Evolutionary conservation across 129 eudicot genomes (phyloP).

Genomic region (Escallonia herrerae): DNA sequence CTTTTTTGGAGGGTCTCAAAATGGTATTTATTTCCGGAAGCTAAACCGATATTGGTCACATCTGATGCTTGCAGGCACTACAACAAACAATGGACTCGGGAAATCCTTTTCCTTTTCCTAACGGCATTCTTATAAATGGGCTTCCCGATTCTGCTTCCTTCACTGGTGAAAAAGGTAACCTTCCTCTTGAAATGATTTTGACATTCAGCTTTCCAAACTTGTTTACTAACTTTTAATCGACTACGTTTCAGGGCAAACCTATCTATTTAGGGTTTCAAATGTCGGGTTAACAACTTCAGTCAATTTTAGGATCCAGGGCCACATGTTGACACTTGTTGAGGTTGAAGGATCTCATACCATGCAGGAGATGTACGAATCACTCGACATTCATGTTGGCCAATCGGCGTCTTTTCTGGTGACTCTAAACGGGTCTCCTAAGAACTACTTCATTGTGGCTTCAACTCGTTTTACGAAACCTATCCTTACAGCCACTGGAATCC

Average conservation of each 20-base stretch:
- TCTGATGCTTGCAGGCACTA: conserved; percentile 27
- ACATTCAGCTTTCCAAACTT: not conserved
- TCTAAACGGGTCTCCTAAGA: conserved; percentile 31
- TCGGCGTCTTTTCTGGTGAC: conserved; percentile 64
- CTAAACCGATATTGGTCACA: too few relatives aligned
- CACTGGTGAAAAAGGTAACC: conserved; percentile 44
- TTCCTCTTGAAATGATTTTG: not conserved
- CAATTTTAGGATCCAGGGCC: conserved; percentile 71
- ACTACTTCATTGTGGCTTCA: conserved; percentile 70
- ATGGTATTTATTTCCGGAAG: too few relatives aligned
- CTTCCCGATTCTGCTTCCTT: conserved; percentile 31
- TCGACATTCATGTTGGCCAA: conserved; percentile 84
- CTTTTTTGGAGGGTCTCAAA: not conserved
- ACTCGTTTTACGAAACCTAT: conserved; percentile 56
- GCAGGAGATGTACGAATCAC: conserved; percentile 60
- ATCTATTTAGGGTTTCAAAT: conserved; percentile 79
- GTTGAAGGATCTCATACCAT: conserved; percentile 72
- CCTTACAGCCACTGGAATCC: conserved; percentile 48
- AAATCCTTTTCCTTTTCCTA: conserved; percentile 45
- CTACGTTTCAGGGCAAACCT: conserved; percentile 38
- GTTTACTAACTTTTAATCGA: not conserved
- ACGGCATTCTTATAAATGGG: conserved; percentile 70
- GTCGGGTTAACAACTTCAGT: conserved; percentile 59
- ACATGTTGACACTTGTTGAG: conserved; percentile 51
- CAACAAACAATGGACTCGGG: conserved; percentile 46